Percentiles rank a stretch among this genome's conserved stretches.
These are phyloP conservation scores for Diaporthe longicolla DNA, from an alignment of 2,329 filamentous ascomycete species.

Conservation along the genomic window DNA sequence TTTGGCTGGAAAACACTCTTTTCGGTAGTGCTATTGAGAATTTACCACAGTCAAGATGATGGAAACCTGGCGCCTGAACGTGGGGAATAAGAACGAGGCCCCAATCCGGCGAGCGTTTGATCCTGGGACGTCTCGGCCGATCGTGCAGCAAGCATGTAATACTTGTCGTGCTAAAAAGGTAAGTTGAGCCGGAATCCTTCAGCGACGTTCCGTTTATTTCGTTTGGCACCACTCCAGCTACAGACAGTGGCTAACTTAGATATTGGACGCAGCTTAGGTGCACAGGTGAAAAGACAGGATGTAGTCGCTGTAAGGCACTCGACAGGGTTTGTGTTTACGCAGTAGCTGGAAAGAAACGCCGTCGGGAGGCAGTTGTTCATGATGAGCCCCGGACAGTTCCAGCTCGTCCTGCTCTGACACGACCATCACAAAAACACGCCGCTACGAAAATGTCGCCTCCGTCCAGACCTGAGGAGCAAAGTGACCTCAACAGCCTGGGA, in stretches of 20 bases:
- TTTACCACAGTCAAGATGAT: neutral
- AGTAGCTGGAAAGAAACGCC: conserved; percentile 29
- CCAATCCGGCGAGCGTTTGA: neutral
- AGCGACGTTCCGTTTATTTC: neutral
- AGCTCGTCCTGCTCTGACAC: neutral
- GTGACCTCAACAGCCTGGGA: neutral
- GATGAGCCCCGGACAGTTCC: neutral
- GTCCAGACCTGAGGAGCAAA: neutral
- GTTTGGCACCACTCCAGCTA: neutral
- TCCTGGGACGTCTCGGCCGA: conserved; percentile 29
- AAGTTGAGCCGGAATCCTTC: neutral
- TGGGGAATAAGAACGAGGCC: conserved; percentile 20
- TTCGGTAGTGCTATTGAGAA: no score
- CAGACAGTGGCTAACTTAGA: neutral
- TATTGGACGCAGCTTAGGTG: neutral
- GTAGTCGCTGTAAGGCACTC: neutral
- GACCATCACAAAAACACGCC: neutral
- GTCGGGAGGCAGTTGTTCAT: neutral
- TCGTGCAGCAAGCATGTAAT: conserved; percentile 40
- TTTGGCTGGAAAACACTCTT: neutral
- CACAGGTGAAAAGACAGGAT: conserved; percentile 7
- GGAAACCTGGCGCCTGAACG: conserved; percentile 9
- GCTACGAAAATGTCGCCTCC: neutral
- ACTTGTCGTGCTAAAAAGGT: conserved; percentile 39
- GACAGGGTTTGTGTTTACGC: neutral